Evolutionary conservation across 108 stramenopile genomes (phyloP), one percentile per base, ranked within the genome.

Genomic region (Poteriospumella lacustris): DNA sequence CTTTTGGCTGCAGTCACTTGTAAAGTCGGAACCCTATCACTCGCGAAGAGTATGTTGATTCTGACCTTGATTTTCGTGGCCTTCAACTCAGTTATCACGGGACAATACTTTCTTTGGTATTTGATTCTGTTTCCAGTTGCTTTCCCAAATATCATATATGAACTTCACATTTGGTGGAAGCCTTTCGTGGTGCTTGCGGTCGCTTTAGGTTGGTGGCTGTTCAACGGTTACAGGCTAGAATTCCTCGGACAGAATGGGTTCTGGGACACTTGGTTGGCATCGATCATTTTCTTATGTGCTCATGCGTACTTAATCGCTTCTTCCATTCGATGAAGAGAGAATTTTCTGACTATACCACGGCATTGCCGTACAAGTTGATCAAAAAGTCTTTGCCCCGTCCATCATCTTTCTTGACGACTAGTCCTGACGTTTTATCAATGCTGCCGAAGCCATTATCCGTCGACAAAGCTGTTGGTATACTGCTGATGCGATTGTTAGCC

Each of bases 1-100:
- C n/a, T n/a, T n/a, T n/a, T n/a, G n/a, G n/a, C n/a, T n/a, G n/a
- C n/a, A n/a, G 15, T 56, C 19, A 56, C 52, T 56, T 19, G 19
- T 19, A 19, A 19, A 56, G 24, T 56, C 52, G 19, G 15, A 19
- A 64, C 60, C 36, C 36, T 64, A 64, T 82, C 93, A 77, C 77
- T 95, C 43, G 81, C 85, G 5, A 77, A 94, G 67, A 89, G 91
- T 28, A 58, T 96, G 0, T 91, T 93, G 69, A 72, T 92, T 26
- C 95, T 96, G 80, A 96, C 97, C 29, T 90, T 93, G 79, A 73
- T 92, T 2, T 98, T 99, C 85, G 98, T 99, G 28, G 89, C 94
- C 2, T 91, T 92, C 87, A 99, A 99, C 87, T 97, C 97, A 79
- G 98, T 99, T 62, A 92, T 92, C 75, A 99, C 98, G 0, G 98